Evolutionary conservation across 139 green algal genomes (phyloP).

Genomic region (Chlamydomonas schloesseri): DNA sequence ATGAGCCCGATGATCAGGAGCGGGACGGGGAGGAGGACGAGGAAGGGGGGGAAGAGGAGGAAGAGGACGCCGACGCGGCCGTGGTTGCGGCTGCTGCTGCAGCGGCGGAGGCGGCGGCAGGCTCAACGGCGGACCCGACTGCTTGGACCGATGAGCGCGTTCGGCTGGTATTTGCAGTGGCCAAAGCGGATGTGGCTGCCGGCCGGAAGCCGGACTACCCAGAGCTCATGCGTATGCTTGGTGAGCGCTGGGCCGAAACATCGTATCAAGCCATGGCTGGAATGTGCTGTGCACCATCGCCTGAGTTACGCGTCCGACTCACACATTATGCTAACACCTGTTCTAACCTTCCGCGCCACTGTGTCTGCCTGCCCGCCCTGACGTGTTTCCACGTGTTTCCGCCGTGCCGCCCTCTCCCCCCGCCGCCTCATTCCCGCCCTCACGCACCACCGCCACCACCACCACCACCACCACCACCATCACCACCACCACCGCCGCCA

Average conservation of each 20-base stretch:
- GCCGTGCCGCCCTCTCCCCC: neutral
- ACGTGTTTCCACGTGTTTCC: neutral
- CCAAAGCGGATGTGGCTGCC: neutral
- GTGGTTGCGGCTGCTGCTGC: too few species aligned
- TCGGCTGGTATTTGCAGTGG: conserved; percentile 15
- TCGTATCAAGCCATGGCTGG: neutral
- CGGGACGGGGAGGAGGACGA: too few species aligned
- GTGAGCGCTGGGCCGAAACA: neutral
- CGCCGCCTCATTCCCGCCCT: neutral
- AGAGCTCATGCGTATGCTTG: conserved; percentile 5
- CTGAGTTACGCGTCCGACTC: too few species aligned
- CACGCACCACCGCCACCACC: too few species aligned
- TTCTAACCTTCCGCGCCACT: too few species aligned
- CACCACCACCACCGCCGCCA: too few species aligned
- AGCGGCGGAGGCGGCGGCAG: too few species aligned
- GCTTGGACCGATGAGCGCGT: conserved; percentile 23
- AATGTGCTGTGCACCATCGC: neutral
- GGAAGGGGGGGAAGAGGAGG: too few species aligned
- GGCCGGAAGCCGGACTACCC: conserved; percentile 27
- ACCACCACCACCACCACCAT: too few species aligned
- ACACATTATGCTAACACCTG: neutral
- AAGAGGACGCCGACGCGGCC: too few species aligned
- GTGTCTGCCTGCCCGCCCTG: neutral
- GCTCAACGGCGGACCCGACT: neutral
- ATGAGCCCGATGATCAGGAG: neutral